Percentiles rank a stretch among this genome's conserved stretches.
Evolutionary conservation across 306 rosid species (phyloP).

Genomic region (Pachyrhizus erosus): DNA sequence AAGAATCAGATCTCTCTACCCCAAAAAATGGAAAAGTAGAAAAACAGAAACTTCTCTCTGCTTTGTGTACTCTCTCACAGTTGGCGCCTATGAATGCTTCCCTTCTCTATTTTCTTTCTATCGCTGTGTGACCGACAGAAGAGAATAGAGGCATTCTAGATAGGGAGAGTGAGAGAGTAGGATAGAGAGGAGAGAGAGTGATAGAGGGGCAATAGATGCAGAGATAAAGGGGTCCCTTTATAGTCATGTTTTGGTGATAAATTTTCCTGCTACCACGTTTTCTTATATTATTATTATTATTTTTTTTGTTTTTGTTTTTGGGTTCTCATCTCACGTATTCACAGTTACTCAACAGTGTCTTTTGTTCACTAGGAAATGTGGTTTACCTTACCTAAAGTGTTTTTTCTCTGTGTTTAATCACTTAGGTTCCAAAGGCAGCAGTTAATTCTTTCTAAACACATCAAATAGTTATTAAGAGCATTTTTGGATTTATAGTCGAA

Average conservation of each 20-base stretch:
- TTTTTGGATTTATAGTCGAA: neutral
- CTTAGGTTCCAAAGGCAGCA: neutral
- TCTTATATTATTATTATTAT: neutral
- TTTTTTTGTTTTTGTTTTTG: neutral
- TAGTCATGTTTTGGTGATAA: constrained; percentile 55
- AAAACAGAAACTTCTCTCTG: neutral
- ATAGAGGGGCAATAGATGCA: constrained; percentile 39
- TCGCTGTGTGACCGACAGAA: constrained; percentile 45
- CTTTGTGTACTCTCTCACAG: constrained; percentile 23
- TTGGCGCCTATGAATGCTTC: constrained; percentile 45
- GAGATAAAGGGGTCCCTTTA: constrained; percentile 53
- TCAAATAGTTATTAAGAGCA: too few species aligned
- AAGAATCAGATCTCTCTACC: constrained; percentile 39
- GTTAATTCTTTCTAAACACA: neutral
- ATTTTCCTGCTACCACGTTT: constrained; percentile 32
- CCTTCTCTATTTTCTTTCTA: constrained; percentile 35
- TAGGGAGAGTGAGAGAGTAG: constrained; percentile 35
- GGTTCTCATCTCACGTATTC: neutral
- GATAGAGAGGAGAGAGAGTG: neutral
- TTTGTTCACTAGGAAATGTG: neutral
- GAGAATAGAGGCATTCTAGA: constrained; percentile 47
- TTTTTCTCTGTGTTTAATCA: neutral
- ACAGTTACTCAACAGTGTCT: neutral
- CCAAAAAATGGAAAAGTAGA: constrained; percentile 22
- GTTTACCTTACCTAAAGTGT: neutral